A percentile compares a stretch with the other conserved stretches of the same genome.
Conservation (phyloP, 768 basidiomycete species). For the Mrakia blollopis region DNA sequence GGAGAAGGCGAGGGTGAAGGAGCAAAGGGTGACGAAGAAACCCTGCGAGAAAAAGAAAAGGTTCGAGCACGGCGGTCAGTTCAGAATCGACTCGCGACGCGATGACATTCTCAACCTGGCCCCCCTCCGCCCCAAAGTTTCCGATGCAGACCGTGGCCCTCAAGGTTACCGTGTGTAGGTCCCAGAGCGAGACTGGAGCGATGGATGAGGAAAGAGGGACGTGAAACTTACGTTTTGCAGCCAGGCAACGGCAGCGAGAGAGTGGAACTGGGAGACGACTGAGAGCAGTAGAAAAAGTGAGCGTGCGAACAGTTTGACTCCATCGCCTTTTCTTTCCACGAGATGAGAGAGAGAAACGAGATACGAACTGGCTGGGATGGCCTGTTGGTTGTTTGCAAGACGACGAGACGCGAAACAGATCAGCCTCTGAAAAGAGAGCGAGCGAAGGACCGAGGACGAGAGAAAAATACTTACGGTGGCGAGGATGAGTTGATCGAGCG, state of each 20-base stretch:
- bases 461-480: neutral
- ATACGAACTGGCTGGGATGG: conserved; percentile 8
- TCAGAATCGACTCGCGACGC: too few species aligned
- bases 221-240: conserved; percentile 16
- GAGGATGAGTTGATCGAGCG: conserved; percentile 41
- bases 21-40: conserved; percentile 37
- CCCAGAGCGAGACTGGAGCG: too few species aligned
- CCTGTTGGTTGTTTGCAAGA: conserved; percentile 41
- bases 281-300: neutral
- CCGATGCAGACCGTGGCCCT: too few species aligned
- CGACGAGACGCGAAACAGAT: conserved; percentile 35
- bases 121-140: too few species aligned
- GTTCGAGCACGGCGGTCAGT: neutral
- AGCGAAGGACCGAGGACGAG: neutral
- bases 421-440: neutral
- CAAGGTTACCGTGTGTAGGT: too few species aligned
- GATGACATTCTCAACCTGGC: too few species aligned
- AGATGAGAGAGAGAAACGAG: neutral
- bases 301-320: neutral
- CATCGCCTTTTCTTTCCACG: too few species aligned
- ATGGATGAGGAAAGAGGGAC: neutral
- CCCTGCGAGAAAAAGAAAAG: neutral
- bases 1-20: conserved; percentile 34
- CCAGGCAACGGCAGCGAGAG: conserved; percentile 42
- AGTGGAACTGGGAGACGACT: conserved; percentile 43